Conservation (phyloP, 2,329 filamentous ascomycete species). For the Tolypocladium endophyticum region DNA sequence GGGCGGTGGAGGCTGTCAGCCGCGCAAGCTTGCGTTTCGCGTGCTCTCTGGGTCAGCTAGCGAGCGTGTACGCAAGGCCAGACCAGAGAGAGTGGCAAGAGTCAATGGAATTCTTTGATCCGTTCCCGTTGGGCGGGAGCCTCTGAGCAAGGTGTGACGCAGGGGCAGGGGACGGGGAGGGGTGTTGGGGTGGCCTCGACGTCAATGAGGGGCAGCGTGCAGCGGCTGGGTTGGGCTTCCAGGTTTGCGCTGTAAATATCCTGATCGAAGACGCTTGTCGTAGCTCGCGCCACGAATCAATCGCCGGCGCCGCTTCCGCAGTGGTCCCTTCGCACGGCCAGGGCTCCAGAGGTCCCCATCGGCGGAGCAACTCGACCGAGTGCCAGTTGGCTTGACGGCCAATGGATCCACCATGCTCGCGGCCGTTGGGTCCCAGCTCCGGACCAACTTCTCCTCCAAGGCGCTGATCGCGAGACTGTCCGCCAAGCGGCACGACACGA, state of each 20-base stretch:
- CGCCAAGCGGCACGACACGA: not conserved
- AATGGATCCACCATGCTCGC: not conserved
- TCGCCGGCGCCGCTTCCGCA: not conserved
- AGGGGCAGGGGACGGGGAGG: too few relatives aligned
- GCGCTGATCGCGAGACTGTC: not conserved
- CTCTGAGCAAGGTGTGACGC: not conserved
- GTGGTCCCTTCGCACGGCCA: not conserved
- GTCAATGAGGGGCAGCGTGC: not conserved
- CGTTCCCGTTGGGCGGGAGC: not conserved
- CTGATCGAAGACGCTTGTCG: not conserved
- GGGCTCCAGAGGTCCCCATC: not conserved
- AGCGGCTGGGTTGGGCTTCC: not conserved
- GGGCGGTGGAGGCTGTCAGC: too few relatives aligned
- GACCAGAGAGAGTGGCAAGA: not conserved
- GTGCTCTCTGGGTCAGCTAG: not conserved
- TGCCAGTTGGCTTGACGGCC: not conserved
- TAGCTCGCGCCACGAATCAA: not conserved
- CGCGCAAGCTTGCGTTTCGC: not conserved
- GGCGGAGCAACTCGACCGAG: not conserved
- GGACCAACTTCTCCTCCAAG: not conserved
- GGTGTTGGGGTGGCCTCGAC: not conserved
- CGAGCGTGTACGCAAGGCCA: not conserved
- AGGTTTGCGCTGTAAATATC: not conserved
- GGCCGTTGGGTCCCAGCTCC: not conserved
- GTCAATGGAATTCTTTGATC: not conserved